phyloP scores from a whole-genome alignment of 1,284 basidiomycete species.

The Baeospora myosura region DNA sequence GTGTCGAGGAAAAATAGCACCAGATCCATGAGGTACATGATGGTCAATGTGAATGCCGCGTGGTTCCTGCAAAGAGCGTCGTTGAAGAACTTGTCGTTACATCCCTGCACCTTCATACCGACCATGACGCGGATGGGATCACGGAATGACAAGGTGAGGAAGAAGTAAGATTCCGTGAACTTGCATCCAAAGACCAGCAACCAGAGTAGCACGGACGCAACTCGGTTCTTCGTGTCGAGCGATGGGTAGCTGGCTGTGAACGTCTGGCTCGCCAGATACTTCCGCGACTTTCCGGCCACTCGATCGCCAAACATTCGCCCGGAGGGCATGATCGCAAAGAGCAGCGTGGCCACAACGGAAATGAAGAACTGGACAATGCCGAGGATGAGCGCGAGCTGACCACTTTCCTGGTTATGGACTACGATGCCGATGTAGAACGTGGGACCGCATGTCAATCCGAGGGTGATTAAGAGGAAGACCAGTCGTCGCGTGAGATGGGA shows the following conservation, averaged over 20 bases:
- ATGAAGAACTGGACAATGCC: conserved; percentile 91
- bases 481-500: conserved; percentile 86
- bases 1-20: conserved; percentile 95
- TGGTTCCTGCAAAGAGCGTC: conserved; percentile 79
- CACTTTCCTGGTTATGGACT: conserved; percentile 51
- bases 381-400: conserved; percentile 74
- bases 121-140: conserved; percentile 88
- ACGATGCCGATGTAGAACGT: conserved; percentile 85
- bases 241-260: conserved; percentile 90
- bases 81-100: conserved; percentile 80
- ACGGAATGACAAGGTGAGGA: conserved; percentile 88
- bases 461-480: conserved; percentile 76
- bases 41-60: conserved; percentile 83
- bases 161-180: conserved; percentile 92
- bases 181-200: conserved; percentile 89
- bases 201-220: conserved; percentile 79
- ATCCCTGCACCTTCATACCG: conserved; percentile 86
- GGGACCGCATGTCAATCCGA: conserved; percentile 81
- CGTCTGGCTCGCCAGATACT: conserved; percentile 92
- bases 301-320: conserved; percentile 94
- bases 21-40: conserved; percentile 96
- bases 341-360: conserved; percentile 71
- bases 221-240: conserved; percentile 52
- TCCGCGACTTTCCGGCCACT: conserved; percentile 86
- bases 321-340: conserved; percentile 84